These are phyloP conservation scores for Penicilliopsis zonata DNA, from an alignment of 495 filamentous ascomycete species.

Conservation along the genomic window DNA sequence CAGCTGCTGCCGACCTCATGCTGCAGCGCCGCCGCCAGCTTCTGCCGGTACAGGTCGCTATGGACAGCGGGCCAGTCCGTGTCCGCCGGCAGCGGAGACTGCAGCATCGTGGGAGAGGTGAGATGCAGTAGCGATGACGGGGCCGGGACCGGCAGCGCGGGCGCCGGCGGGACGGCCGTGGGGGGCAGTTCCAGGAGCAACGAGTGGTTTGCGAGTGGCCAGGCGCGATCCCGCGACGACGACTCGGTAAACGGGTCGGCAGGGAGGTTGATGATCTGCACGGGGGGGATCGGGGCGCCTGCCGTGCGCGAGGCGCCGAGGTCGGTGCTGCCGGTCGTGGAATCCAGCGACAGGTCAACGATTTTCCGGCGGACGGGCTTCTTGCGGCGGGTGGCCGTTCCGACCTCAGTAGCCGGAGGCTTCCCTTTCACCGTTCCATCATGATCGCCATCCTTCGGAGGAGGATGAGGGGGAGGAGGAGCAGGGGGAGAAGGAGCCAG, in stretches of 20 bases:
- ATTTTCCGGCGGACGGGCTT: conserved; percentile 60
- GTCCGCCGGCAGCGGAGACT: conserved; percentile 5
- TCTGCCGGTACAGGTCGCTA: conserved; percentile 70
- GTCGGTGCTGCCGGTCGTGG: conserved; percentile 28
- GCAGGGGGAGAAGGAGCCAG: conserved; percentile 5
- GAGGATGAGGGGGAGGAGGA: too few species aligned
- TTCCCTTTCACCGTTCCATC: conserved; percentile 33
- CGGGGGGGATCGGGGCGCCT: conserved; percentile 16
- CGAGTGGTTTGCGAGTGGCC: conserved; percentile 22
- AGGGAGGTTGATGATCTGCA: conserved; percentile 21
- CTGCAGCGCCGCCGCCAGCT: conserved; percentile 71
- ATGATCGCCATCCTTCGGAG: conserved; percentile 40
- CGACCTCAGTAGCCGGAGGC: conserved; percentile 19
- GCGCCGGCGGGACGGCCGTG: conserved; percentile 20
- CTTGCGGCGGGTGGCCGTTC: conserved; percentile 31
- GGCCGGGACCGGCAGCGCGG: conserved; percentile 12
- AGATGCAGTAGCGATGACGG: conserved; percentile 5
- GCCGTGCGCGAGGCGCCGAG: conserved; percentile 18
- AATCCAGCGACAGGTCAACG: conserved; percentile 64
- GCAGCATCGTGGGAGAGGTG: conserved; percentile 5
- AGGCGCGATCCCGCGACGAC: conserved; percentile 21
- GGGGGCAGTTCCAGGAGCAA: too few species aligned
- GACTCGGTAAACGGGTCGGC: conserved; percentile 14
- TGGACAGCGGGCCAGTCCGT: conserved; percentile 54
- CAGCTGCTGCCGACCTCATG: conserved; percentile 76